Evolutionary conservation across 2,329 filamentous ascomycete genomes (phyloP).

Genomic region (Cladosporium sp.): DNA sequence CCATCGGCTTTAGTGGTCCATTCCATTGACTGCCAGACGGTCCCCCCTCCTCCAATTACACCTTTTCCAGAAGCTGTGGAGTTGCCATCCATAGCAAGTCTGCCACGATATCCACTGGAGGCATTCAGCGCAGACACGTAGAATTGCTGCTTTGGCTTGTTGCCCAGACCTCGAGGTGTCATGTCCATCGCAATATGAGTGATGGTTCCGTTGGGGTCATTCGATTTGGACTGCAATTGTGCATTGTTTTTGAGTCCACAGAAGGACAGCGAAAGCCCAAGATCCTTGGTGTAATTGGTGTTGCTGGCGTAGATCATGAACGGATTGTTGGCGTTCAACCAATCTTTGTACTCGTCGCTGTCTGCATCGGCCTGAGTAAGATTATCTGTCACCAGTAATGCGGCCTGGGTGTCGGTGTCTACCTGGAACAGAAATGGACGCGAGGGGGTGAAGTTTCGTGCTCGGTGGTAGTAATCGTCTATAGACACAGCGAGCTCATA

Average conservation of each 20-base stretch:
- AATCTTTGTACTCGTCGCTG: conserved; percentile 49
- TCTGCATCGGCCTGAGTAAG: conserved; percentile 52
- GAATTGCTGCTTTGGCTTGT: conserved; percentile 80
- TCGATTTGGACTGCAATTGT: conserved; percentile 53
- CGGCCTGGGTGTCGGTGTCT: conserved; percentile 76
- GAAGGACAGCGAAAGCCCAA: conserved; percentile 72
- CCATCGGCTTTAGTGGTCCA: conserved; percentile 77
- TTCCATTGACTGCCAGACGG: conserved; percentile 66
- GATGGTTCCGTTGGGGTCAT: conserved; percentile 45
- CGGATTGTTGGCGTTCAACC: conserved; percentile 53
- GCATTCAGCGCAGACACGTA: conserved; percentile 71
- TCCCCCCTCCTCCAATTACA: conserved; percentile 66
- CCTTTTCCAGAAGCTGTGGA: conserved; percentile 52
- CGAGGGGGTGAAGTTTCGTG: conserved; percentile 50
- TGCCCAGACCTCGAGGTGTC: conserved; percentile 62
- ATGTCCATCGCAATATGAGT: conserved; percentile 51
- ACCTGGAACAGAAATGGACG: conserved; percentile 70
- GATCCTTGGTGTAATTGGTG: conserved; percentile 53
- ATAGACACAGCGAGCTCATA: conserved; percentile 79
- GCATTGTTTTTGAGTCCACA: conserved; percentile 72
- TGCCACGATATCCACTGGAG: conserved; percentile 67
- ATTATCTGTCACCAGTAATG: conserved; percentile 74
- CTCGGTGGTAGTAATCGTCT: conserved; percentile 71
- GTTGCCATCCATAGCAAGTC: conserved; percentile 61
- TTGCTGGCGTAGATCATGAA: conserved; percentile 77